Evolutionary conservation across 345 rosid species (phyloP), one percentile per base, ranked within the genome.

Genomic region (Excoecaria agallocha): DNA sequence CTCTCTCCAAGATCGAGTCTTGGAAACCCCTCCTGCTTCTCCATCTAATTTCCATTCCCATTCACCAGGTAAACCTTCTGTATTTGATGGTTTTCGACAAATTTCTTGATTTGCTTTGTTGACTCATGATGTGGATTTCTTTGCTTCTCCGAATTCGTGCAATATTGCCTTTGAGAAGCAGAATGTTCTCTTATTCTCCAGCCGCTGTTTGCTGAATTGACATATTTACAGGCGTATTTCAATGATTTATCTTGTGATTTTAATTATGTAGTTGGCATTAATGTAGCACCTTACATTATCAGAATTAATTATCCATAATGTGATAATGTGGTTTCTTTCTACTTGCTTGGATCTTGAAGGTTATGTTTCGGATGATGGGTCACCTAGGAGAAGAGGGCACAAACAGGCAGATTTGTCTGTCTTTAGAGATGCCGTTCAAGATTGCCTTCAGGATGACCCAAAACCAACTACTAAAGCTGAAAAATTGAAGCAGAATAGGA

Each of bases 11-110:
- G 96, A 95, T 20, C 86, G 85, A 70, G 94, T 93, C 75, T 66
- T 84, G 63, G 99, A 95, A 82, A 93, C 98, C 52, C 99, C 98
- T 75, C 94, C 94, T n/a, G n/a, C n/a, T 74, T 94, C 98, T 81
- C 97, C 98, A 63, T 79, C 84, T 20, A 82, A 78, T 66, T 61
- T 64, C 59, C 77, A 8, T 64, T 73, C 89, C 62, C 72, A 68
- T 71, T 80, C 87, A 19, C 83, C 83, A 54, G 93, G 93, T 93
- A 62, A 71, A 19, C 38, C 56, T 51, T 61, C 20, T n/a, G 2
- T 52, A 25, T 71, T 6, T 3, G 59, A 12, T 49, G 11, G 24
- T 9, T 77, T 46, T 46, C 35, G 1, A n/a, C 0, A 12, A 8
- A 7, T 22, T 71, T 63, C 25, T 71, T 17, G 49, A 45, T 35